Base-by-base conservation (phyloP, 352 stramenopile genomes). In the Pythium utonaiense region DNA sequence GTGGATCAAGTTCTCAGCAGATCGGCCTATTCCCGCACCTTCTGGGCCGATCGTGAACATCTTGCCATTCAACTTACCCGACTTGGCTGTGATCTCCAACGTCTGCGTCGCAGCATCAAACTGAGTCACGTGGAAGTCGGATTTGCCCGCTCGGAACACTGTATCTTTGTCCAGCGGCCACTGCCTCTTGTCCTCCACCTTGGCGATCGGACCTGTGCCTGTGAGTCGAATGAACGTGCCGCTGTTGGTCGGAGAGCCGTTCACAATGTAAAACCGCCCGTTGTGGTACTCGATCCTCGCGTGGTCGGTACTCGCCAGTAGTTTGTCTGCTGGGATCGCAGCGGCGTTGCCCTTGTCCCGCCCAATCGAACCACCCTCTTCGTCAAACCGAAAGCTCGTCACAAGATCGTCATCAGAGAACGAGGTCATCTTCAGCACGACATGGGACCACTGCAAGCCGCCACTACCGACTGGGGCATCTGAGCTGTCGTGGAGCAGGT, bases 1-100 rank as follows among this genome's bases (percentile, higher is more conserved):
- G 68, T 96, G 96, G 44, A 98, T 91, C n/a, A 83, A 66, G 41
- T 96, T 97, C 24, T 97, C 91, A 0, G 84, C 83, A 22, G 89
- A 95, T 0, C 90, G 73, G 0, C 90, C 90, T 30, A 97, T 90
- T 0, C 84, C 88, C 0, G 78, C 87, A 41, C 97, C 96, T 44
- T 95, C 85, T 7, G 89, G 75, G 21, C 83, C 81, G 68, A 91
- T 86, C 45, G 76, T 89, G 82, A 77, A 98, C 73, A 76, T 80
- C 16, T 70, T 77, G 9, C 84, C 84, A 16, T 66, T 66, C 27
- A 94, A 64, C 57, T 90, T 90, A 0, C 84, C 84, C 48, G 72
- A 82, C 40, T 86, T 61, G 13, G 78, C 84, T 21, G 69, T 62
- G 3, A 94, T 33, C 53, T 87, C 72, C 25, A 92, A 44, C 31